Percentiles rank a stretch among this genome's conserved stretches.
phyloP scores from a whole-genome alignment of 768 basidiomycete genomes.

The Ephemerocybe angulata region DNA sequence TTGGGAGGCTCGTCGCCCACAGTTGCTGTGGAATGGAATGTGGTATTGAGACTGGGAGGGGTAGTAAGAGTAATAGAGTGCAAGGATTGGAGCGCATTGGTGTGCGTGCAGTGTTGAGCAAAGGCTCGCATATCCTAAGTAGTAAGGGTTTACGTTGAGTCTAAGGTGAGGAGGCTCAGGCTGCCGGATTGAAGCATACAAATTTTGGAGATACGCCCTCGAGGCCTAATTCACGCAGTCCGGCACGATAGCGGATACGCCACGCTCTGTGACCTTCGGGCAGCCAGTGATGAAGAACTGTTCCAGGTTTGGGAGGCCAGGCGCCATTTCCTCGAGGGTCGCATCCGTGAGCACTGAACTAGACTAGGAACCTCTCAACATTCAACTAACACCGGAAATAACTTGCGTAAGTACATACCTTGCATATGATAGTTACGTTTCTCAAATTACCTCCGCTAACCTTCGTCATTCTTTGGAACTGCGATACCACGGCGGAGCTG shows the following conservation, averaged over 20 bases:
- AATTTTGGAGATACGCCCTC: conserved; percentile 62
- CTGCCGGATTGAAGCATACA: too few species aligned
- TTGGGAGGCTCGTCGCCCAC: too few species aligned
- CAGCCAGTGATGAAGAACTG: conserved; percentile 65
- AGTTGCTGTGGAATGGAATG: too few species aligned
- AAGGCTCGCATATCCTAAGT: conserved; percentile 57
- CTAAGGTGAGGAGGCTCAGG: too few species aligned
- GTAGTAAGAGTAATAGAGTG: conserved; percentile 51
- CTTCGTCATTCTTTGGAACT: conserved; percentile 50
- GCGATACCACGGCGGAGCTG: conserved; percentile 45
- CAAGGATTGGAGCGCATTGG: conserved; percentile 39
- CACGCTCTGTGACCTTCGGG: conserved; percentile 59
- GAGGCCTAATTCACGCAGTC: conserved; percentile 53
- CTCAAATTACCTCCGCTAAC: conserved; percentile 43
- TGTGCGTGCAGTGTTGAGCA: conserved; percentile 31
- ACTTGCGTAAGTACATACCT: conserved; percentile 36
- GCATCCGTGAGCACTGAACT: conserved; percentile 60
- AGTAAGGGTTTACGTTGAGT: too few species aligned
- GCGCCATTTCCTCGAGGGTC: conserved; percentile 47
- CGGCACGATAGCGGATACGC: conserved; percentile 51
- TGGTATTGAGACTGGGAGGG: too few species aligned
- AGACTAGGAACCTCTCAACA: background rate
- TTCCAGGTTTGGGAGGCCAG: conserved; percentile 47
- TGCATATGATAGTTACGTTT: conserved; percentile 66
- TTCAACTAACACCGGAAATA: background rate